A percentile compares a stretch with the other conserved stretches of the same genome.
These are phyloP conservation scores for Sphagnum magellanicum DNA, from an alignment of 228 moss, liverwort and hornwort species.

Conservation along the genomic window DNA sequence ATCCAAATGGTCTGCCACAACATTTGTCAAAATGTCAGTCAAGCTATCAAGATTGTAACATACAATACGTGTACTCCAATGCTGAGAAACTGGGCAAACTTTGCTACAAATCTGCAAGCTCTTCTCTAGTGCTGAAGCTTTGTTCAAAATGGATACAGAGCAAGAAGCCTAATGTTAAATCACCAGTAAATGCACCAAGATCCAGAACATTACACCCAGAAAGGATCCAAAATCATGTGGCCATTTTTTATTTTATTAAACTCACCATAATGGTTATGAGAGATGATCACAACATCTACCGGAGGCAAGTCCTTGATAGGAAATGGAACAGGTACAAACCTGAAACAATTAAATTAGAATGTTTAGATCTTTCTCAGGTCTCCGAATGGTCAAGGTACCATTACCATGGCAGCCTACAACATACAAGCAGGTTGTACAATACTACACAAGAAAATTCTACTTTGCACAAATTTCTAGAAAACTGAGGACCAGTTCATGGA, in stretches of 20 bases:
- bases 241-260: background rate
- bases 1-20: conserved; percentile 65
- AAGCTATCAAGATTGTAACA: background rate
- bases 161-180: background rate
- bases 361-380: background rate
- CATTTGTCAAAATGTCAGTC: background rate
- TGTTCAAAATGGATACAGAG: background rate
- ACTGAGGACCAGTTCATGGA: too few relatives aligned
- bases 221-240: too few relatives aligned
- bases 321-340: conserved; percentile 47
- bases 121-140: background rate
- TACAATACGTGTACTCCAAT: too few relatives aligned
- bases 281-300: conserved; percentile 43
- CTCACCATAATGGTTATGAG: conserved; percentile 52
- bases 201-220: too few relatives aligned
- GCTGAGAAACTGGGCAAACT: too few relatives aligned
- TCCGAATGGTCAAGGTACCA: background rate
- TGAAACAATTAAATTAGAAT: conserved; percentile 4
- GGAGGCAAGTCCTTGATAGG: conserved; percentile 31
- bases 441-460: background rate
- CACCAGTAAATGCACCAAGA: background rate
- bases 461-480: background rate
- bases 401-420: background rate
- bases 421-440: background rate
- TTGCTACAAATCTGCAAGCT: too few relatives aligned